Conservation (phyloP, 2,329 filamentous ascomycete species). For the Fusarium nisikadoi region DNA sequence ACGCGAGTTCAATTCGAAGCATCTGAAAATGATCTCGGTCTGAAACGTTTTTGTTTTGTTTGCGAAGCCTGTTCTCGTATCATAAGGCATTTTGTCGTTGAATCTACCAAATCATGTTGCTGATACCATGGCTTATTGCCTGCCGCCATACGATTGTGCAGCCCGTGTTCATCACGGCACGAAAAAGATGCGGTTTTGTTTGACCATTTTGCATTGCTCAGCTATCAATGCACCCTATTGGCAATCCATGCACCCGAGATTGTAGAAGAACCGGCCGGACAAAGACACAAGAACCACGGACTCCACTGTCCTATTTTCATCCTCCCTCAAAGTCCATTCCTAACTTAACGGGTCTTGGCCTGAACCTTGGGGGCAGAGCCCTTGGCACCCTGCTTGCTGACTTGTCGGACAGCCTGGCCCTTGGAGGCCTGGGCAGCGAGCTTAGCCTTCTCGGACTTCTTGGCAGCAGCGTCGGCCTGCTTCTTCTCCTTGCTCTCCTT, state of each 20-base stretch:
- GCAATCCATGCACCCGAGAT: conserved; percentile 56
- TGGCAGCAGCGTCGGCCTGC: conserved; percentile 83
- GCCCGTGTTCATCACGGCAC: conserved; percentile 32
- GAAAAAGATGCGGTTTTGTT: conserved; percentile 32
- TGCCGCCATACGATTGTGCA: conserved; percentile 13
- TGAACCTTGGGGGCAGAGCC: conserved; percentile 87
- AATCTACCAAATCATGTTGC: conserved; percentile 14
- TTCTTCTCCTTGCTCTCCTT: conserved; percentile 99
- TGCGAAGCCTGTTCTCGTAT: conserved; percentile 14
- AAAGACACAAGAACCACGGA: conserved; percentile 58
- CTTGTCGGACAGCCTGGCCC: conserved; percentile 82
- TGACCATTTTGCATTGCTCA: conserved; percentile 53
- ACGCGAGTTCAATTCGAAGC: conserved; percentile 12
- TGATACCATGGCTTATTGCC: conserved; percentile 26
- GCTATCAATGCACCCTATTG: conserved; percentile 57
- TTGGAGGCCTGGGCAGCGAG: conserved; percentile 76
- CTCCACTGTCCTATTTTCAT: conserved; percentile 49
- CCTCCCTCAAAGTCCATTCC: conserved; percentile 32
- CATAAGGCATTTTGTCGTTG: conserved; percentile 13
- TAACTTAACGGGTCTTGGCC: conserved; percentile 78
- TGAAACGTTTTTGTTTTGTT: not conserved
- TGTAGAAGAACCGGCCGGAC: conserved; percentile 55
- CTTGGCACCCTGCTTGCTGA: conserved; percentile 98
- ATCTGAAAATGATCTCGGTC: not conserved
- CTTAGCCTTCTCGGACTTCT: conserved; percentile 99